phyloP scores from a whole-genome alignment of 768 basidiomycete species.

The Serendipita sp. region DNA sequence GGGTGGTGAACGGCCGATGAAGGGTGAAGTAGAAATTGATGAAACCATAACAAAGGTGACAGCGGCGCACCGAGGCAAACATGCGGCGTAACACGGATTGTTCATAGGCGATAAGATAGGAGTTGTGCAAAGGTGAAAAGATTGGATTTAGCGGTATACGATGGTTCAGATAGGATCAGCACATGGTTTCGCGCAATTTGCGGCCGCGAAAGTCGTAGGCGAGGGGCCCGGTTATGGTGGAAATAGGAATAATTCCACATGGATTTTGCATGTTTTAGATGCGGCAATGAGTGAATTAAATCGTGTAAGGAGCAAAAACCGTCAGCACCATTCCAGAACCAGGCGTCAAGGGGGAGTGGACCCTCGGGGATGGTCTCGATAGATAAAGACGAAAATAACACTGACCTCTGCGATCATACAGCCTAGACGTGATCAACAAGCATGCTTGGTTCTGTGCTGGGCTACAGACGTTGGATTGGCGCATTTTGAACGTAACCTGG shows the following conservation, averaged over 20 bases:
- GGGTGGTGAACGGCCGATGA: no score
- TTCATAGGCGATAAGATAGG: not conserved
- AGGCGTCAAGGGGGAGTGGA: no score
- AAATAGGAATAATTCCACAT: no score
- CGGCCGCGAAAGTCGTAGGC: no score
- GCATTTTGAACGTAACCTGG: not conserved
- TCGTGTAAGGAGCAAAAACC: no score
- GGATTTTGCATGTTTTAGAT: no score
- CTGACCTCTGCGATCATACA: conserved; percentile 5
- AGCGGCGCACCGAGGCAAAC: not conserved
- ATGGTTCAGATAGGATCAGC: not conserved
- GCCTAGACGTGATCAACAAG: conserved; percentile 5
- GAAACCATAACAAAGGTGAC: not conserved
- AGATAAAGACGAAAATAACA: not conserved
- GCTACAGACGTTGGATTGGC: conserved; percentile 6
- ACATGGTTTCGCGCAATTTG: no score
- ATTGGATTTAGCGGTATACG: not conserved
- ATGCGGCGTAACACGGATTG: not conserved
- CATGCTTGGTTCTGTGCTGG: conserved; percentile 1
- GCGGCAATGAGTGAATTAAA: no score
- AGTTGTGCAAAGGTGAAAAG: not conserved
- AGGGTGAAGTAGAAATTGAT: no score
- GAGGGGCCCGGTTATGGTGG: no score
- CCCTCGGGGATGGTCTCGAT: no score
- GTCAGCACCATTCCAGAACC: no score